Conservation (phyloP, 164 flowering plant genomes). For the Sextonia rubra region DNA sequence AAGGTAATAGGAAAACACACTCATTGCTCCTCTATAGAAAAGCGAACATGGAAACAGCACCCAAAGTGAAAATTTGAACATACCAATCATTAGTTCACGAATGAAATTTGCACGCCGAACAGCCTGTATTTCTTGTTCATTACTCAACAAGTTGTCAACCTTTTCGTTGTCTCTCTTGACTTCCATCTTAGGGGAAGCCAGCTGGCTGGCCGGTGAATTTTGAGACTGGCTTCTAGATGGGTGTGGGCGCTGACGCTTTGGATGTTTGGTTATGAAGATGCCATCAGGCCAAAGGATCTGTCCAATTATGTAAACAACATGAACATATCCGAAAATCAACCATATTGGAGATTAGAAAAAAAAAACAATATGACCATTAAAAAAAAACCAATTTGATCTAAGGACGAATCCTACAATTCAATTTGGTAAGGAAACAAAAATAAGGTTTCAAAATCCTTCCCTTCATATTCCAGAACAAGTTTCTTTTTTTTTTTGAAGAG, state of each 20-base stretch:
- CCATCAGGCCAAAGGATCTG: slow-evolving; percentile 99
- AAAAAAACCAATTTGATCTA: too few species aligned
- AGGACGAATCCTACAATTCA: not conserved
- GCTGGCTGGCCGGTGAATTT: slow-evolving; percentile 22
- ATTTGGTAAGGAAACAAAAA: not conserved
- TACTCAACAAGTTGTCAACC: slow-evolving; percentile 16
- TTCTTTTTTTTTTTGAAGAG: too few species aligned
- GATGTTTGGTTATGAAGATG: slow-evolving; percentile 91
- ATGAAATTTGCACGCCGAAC: slow-evolving; percentile 81
- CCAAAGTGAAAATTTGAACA: not conserved
- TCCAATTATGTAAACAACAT: slow-evolving; percentile 8
- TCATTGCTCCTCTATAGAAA: too few species aligned
- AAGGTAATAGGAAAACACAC: too few species aligned
- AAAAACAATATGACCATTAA: too few species aligned
- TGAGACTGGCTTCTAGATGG: slow-evolving; percentile 24
- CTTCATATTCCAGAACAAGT: not conserved
- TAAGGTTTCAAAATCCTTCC: not conserved
- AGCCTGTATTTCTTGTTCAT: slow-evolving; percentile 67
- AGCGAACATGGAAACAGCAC: too few species aligned
- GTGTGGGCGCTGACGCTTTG: slow-evolving; percentile 59
- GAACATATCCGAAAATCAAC: slow-evolving; percentile 1
- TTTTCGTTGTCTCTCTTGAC: slow-evolving; percentile 17
- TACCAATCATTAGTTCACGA: slow-evolving; percentile 89
- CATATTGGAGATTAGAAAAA: too few species aligned
- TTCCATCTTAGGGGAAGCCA: slow-evolving; percentile 32